Conservation (phyloP, 208 protist species). For the Crithidia bombi region DNA sequence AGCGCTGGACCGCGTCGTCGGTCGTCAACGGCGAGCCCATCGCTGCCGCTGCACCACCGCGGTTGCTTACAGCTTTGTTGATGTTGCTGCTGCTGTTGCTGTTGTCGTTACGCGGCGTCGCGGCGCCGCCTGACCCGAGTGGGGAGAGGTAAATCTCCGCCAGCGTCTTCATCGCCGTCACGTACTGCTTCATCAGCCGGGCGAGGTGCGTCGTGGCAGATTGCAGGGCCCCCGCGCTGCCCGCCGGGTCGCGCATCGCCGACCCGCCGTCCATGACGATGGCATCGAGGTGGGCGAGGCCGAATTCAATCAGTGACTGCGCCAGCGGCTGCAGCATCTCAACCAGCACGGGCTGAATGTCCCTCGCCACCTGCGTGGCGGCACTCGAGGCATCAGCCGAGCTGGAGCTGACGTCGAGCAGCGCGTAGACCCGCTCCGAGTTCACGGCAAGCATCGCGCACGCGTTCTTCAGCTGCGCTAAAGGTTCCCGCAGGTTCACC, state of each 20-base stretch:
- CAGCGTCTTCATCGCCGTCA: slow-evolving; percentile 62
- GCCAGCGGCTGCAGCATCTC: slow-evolving; percentile 58
- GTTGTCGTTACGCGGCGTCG: neutral
- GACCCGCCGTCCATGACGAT: slow-evolving; percentile 49
- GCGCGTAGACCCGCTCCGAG: slow-evolving; percentile 42
- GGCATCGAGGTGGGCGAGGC: slow-evolving; percentile 41
- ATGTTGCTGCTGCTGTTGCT: neutral
- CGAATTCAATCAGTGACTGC: slow-evolving; percentile 46
- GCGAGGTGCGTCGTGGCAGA: slow-evolving; percentile 40
- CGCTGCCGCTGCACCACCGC: neutral
- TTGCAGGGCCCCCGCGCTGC: slow-evolving; percentile 29
- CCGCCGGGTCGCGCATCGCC: slow-evolving; percentile 21
- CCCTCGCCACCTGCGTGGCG: slow-evolving; percentile 51
- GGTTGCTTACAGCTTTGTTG: neutral
- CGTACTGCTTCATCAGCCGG: slow-evolving; percentile 59
- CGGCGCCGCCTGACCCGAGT: neutral
- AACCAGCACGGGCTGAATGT: slow-evolving; percentile 78
- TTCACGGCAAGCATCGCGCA: slow-evolving; percentile 75
- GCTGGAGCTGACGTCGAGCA: slow-evolving; percentile 24
- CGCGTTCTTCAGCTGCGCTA: slow-evolving; percentile 81
- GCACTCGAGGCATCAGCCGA: slow-evolving; percentile 21
- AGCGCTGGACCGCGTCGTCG: slow-evolving; percentile 17
- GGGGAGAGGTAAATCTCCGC: slow-evolving; percentile 73
- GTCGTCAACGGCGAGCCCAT: neutral
- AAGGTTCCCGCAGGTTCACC: slow-evolving; percentile 59